Evolutionary conservation across 2,329 filamentous ascomycete species (phyloP), one percentile per base, ranked within the genome.

Genomic region (Phialophora verrucosa): DNA sequence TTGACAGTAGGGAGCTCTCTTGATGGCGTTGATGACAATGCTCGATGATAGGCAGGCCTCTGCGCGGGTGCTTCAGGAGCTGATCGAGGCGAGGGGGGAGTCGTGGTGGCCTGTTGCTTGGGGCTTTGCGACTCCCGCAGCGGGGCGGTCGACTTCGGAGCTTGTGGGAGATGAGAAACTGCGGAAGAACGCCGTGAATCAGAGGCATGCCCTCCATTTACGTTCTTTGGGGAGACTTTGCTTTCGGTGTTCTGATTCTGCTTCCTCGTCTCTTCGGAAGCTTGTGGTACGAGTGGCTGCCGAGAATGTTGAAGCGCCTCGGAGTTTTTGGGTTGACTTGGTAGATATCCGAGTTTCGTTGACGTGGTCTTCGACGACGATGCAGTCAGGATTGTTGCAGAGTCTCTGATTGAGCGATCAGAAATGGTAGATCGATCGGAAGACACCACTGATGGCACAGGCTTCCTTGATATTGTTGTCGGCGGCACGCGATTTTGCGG

Each of bases 1-100:
- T 77, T 78, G 55, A 83, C 81, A 27, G 74, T 75, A 7, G 81
- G 81, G 32, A 82, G 76, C 55, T 79, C 75, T 69, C 77, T 75
- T 2, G 80, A 82, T n/a, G 81, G 81, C 14, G 80, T 78, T 32
- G 80, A 81, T n/a, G 81, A 82, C n/a, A 81, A 69, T 49, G 79
- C 76, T 20, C 78, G 77, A 62, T 70, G 65, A 56, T 73, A 69
- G 6, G 74, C 75, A 53, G 77, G 76, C 44, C 73, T 71, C 61
- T 74, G 50, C 25, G 59, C 14, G 32, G 53, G 55, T 57, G 59
- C 25, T 49, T 55, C 31, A 1, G 8, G 23, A 8, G 23, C 23
- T 20, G 51, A 8, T 14, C 20, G 35, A 38, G 59, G 50, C 7
- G 12, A 54, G 49, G 29, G 5, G 3, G 10, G 38, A 7, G 23